A percentile compares a stretch with the other conserved stretches of the same genome.
Evolutionary conservation across 2,329 filamentous ascomycete species (phyloP).

Genomic region (Didymella pomorum): DNA sequence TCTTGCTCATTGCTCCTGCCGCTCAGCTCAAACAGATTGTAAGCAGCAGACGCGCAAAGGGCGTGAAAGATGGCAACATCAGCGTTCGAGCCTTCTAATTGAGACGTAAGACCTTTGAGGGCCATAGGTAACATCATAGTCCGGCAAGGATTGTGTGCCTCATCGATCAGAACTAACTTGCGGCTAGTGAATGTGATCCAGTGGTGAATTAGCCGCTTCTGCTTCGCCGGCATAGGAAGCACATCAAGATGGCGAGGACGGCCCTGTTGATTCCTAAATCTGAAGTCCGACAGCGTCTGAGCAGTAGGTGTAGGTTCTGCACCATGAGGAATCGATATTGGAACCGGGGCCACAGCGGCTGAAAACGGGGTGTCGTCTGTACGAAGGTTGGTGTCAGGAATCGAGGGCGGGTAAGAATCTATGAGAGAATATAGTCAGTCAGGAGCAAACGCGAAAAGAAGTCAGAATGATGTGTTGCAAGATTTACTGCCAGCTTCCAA

Average conservation of each 20-base stretch:
- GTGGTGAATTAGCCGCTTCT: slow-evolving; percentile 24
- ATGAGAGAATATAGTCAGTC: neutral
- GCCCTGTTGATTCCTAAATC: neutral
- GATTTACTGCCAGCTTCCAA: neutral
- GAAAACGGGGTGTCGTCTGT: neutral
- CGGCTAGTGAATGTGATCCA: slow-evolving; percentile 24
- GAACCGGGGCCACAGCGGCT: neutral
- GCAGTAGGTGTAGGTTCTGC: neutral
- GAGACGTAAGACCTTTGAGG: slow-evolving; percentile 17
- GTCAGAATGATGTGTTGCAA: neutral
- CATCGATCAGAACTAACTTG: slow-evolving; percentile 22
- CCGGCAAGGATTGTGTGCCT: slow-evolving; percentile 23
- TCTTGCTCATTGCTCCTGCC: slow-evolving; percentile 19
- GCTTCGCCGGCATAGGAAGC: slow-evolving; percentile 14
- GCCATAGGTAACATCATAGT: slow-evolving; percentile 28
- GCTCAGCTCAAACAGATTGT: slow-evolving; percentile 21
- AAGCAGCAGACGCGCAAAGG: slow-evolving; percentile 22
- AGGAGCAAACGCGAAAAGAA: neutral
- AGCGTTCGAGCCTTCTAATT: slow-evolving; percentile 14
- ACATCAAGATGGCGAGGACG: slow-evolving; percentile 17
- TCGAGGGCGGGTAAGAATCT: neutral
- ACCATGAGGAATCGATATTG: neutral
- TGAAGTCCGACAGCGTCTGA: neutral
- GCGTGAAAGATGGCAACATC: slow-evolving; percentile 25
- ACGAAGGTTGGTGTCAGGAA: neutral